Conservation (phyloP, 169 alveolate genomes). For the Pseudocohnilembus persalinus region DNA sequence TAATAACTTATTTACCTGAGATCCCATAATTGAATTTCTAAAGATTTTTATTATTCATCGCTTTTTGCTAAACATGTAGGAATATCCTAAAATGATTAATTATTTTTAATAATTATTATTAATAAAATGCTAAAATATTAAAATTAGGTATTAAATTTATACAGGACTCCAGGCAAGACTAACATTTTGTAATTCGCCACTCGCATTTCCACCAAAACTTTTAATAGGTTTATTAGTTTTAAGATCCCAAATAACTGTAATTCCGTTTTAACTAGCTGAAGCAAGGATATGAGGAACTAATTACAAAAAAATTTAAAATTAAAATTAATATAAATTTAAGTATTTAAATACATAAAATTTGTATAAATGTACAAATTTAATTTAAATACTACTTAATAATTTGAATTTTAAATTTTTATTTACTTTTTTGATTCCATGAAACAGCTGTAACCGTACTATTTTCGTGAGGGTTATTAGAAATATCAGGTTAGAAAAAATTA, state of each 20-base stretch:
- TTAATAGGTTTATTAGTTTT: constrained; percentile 60
- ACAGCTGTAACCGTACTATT: constrained; percentile 73
- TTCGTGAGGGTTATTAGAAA: constrained; percentile 60
- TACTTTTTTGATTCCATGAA: constrained; percentile 72
- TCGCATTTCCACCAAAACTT: constrained; percentile 50
- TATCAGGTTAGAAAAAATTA: constrained; percentile 65
- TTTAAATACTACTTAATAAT: too few species aligned
- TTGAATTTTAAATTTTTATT: too few species aligned
- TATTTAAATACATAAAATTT: too few species aligned
- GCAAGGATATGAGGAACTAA: constrained; percentile 82
- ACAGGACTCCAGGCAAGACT: constrained; percentile 74
- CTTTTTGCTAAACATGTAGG: constrained; percentile 47
- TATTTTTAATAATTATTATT: too few species aligned
- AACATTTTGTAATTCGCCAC: constrained; percentile 18
- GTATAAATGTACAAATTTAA: too few species aligned
- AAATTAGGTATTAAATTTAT: constrained; percentile 58
- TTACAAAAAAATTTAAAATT: too few species aligned
- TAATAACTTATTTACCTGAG: too few species aligned
- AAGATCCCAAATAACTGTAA: constrained; percentile 83
- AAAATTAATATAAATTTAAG: too few species aligned
- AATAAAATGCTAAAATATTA: too few species aligned
- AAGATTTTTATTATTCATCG: constrained; percentile 60
- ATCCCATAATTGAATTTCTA: constrained; percentile 74
- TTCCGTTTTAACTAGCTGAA: constrained; percentile 79
- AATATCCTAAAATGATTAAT: neutral